These are phyloP conservation scores for Malus asiatica DNA, from an alignment of 306 rosid genomes.

Conservation along the genomic window DNA sequence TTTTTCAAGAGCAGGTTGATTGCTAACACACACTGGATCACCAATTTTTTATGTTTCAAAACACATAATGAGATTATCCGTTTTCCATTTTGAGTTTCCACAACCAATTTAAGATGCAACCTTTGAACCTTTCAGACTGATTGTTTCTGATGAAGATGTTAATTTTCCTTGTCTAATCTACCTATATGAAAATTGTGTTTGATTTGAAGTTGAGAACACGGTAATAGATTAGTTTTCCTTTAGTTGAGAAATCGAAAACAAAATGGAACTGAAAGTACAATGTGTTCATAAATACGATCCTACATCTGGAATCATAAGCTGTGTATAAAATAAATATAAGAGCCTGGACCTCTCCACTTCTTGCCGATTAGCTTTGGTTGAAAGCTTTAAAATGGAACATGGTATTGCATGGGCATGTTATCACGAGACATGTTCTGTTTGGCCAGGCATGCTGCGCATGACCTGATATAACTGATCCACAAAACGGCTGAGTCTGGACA, in stretches of 20 bases:
- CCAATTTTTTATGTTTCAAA: slow-evolving; percentile 4
- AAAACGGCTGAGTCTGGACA: neutral
- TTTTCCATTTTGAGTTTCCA: neutral
- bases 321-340: neutral
- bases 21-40: neutral
- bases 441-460: neutral
- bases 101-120: neutral
- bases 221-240: neutral
- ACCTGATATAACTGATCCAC: neutral
- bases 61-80: neutral
- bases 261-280: neutral
- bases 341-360: neutral
- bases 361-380: neutral
- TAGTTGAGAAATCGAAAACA: neutral
- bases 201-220: neutral
- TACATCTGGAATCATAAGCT: neutral
- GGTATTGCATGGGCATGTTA: neutral
- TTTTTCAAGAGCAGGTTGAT: neutral
- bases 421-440: neutral
- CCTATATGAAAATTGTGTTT: neutral
- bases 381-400: neutral
- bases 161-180: neutral
- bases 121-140: neutral
- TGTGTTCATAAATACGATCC: neutral
- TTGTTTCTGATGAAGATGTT: neutral